Base-by-base conservation (phyloP, 192 early-diverging fungal genomes). In the Lobulomyces angularis region DNA sequence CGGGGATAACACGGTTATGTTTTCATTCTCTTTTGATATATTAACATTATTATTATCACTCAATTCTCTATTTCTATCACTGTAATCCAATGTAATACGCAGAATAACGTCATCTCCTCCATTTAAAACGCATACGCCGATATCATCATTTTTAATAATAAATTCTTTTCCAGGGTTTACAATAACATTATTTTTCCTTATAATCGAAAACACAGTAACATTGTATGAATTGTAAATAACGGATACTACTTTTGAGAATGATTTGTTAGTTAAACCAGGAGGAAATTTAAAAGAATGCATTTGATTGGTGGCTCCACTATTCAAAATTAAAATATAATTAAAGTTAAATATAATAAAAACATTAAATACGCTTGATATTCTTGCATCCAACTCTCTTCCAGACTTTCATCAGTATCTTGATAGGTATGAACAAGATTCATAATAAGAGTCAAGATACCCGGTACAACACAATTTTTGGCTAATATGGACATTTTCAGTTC, bases 341-440 rank as follows among this genome's bases (percentile, higher is more conserved):
- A n/a, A n/a, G n/a, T n/a, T n/a, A n/a, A n/a, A n/a, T n/a, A n/a
- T n/a, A n/a, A n/a, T n/a, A n/a, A n/a, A n/a, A n/a, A n/a, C n/a
- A n/a, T n/a, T n/a, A n/a, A n/a, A n/a, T n/a, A n/a, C n/a, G n/a
- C n/a, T n/a, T 47, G 17, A 34, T 18, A 21, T 55, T 43, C 37
- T 35, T 51, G 43, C 35, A 32, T 53, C 56, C 34, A 48, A n/a
- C 17, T 50, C 34, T 34, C 36, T 20, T 11, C 19, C 26, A 8
- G 25, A 9, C 18, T 28, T n/a, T 37, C 41, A 32, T 64, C 62
- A 14, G 42, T 48, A 2, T 42, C 39, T 12, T 32, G 31, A 42
- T 71, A 71, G 8, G 56, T 56, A 23, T 55, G 56, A 11, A 71
- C 50, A 18, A 71, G 37, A 45, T 71, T 71, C 21, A 62, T 28